Percentiles rank a stretch among this genome's conserved stretches.
Conservation (phyloP, 1,284 basidiomycete genomes). For the Ustilago crameri region DNA sequence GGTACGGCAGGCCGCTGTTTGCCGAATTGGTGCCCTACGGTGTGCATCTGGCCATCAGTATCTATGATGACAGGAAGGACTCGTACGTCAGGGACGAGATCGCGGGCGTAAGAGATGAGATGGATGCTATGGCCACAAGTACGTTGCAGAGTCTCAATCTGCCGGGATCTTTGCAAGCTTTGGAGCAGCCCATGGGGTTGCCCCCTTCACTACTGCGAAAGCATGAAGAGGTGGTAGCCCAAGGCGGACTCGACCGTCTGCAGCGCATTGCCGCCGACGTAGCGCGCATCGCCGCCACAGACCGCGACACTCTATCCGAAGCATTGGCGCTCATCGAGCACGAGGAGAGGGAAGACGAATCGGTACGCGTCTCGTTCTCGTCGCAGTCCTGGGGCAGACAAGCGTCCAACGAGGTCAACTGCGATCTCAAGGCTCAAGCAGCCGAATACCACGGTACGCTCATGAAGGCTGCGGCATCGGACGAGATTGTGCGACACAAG, state of each 20-base stretch:
- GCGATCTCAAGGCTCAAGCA: slow-evolving; percentile 45
- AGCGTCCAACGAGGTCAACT: slow-evolving; percentile 73
- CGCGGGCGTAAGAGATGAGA: slow-evolving; percentile 74
- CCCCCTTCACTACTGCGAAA: slow-evolving; percentile 88
- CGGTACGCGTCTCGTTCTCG: slow-evolving; percentile 72
- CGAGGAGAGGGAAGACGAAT: slow-evolving; percentile 87
- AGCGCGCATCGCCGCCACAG: slow-evolving; percentile 75
- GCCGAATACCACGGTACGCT: slow-evolving; percentile 53
- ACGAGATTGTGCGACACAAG: slow-evolving; percentile 71
- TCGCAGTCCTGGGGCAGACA: slow-evolving; percentile 68
- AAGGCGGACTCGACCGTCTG: slow-evolving; percentile 80
- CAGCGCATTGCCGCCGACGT: slow-evolving; percentile 80
- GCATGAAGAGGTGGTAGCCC: slow-evolving; percentile 83
- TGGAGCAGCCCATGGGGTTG: slow-evolving; percentile 85
- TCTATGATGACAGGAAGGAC: slow-evolving; percentile 86
- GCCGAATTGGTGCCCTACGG: slow-evolving; percentile 84
- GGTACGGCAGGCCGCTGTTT: slow-evolving; percentile 75
- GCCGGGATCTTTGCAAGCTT: slow-evolving; percentile 85
- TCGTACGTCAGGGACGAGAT: slow-evolving; percentile 80
- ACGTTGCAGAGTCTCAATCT: slow-evolving; percentile 80
- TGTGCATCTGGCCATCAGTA: slow-evolving; percentile 86
- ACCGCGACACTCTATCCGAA: slow-evolving; percentile 78
- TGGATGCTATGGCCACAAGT: slow-evolving; percentile 75
- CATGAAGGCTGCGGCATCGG: slow-evolving; percentile 51
- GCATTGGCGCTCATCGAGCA: slow-evolving; percentile 86